Base-by-base conservation (phyloP, 2,329 filamentous ascomycete species). In the Cylindrodendrum hubeiense region DNA sequence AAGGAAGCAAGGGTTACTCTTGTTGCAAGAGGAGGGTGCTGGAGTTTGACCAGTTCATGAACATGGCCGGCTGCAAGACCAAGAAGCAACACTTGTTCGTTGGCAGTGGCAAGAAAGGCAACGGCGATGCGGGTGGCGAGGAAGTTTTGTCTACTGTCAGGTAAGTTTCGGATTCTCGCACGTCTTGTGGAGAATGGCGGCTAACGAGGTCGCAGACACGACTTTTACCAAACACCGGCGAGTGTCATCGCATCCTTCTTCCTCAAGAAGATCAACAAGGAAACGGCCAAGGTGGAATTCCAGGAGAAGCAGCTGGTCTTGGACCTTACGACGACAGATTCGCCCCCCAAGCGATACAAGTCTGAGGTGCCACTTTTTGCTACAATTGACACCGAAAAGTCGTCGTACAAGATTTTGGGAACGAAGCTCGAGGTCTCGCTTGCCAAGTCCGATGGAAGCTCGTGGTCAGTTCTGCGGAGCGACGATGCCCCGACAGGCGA, bases 11-110 rank as follows among this genome's bases (percentile, higher is more conserved):
- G 84, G 96, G 96, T 1, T 99, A 96, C 86, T 94, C 90, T 65
- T 99, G 96, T 85, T 99, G 96, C 83, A 98, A 98, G 87, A 87
- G 94, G 74, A 88, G 94, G 39, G 96, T 99, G 63, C 83, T 99
- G 64, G 96, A 99, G 78, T 99, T 99, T 80, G 95, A 99, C 79
- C 92, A 98, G 80, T 99, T 99, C 81, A 90, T 99, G 90, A 96
- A 93, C 81, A 95, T 99, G 65, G 90, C 93, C 73, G 96, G 96
- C 1, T 99, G 96, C 82, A 90, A 90, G 78, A 94, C 91, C 46
- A 96, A 95, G 81, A 84, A 86, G 46, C 86, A 87, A 65, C 96
- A 99, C 83, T 81, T 97, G 70, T 99, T 98, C 75, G 86, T 98
- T 34, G 93, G 93, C 4, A 92, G 87, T 70, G 93, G 89, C 71